Percentiles rank a stretch among this genome's conserved stretches.
These are phyloP conservation scores for Laguncularia racemosa DNA, from an alignment of 345 rosid genomes.

Conservation along the genomic window DNA sequence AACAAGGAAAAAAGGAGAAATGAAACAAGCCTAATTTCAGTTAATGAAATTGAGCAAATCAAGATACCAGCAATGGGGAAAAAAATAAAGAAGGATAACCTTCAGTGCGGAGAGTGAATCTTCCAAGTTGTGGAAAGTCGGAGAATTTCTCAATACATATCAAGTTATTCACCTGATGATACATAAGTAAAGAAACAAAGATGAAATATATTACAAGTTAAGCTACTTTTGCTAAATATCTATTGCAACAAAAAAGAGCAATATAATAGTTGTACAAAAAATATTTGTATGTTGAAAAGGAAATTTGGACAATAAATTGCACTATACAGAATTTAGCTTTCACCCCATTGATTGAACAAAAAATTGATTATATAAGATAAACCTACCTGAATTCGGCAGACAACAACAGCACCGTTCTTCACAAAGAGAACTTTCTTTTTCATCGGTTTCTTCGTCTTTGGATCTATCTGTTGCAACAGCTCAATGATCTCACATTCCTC, in stretches of 20 bases:
- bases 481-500: slow-evolving; percentile 96
- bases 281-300: too few species aligned
- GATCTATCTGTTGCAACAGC: slow-evolving; percentile 73
- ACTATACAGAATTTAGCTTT: too few species aligned
- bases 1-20: background rate
- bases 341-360: too few species aligned
- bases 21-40: too few species aligned
- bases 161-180: slow-evolving; percentile 52
- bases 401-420: slow-evolving; percentile 76
- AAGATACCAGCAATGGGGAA: background rate
- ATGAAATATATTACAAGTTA: background rate
- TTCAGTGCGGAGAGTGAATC: slow-evolving; percentile 96
- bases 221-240: background rate
- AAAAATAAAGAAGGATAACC: slow-evolving; percentile 24
- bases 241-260: too few species aligned
- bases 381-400: slow-evolving; percentile 82
- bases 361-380: too few species aligned
- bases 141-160: slow-evolving; percentile 83
- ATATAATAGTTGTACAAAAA: too few species aligned
- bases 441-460: slow-evolving; percentile 79
- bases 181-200: background rate
- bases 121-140: slow-evolving; percentile 90
- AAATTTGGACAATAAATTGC: too few species aligned
- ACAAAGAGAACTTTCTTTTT: slow-evolving; percentile 88
- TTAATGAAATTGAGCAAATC: background rate